phyloP scores from a whole-genome alignment of 2,329 filamentous ascomycete genomes.

The Penicillium sp. region DNA sequence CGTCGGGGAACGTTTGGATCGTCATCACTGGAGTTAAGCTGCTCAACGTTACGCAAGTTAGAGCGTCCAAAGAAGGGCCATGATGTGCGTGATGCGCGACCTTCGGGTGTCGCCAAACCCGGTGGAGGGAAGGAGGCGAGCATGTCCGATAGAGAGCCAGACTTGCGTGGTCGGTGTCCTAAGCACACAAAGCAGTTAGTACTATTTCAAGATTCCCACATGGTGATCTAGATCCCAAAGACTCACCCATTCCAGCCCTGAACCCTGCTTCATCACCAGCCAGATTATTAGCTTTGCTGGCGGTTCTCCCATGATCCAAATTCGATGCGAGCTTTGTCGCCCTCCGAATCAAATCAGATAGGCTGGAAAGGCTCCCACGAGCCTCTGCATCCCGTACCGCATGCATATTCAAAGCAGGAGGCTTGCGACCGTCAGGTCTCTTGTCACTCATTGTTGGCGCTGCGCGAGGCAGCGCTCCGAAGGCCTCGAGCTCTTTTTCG shows the following conservation, averaged over 20 bases:
- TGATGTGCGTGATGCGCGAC: conserved; percentile 32
- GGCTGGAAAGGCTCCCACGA: conserved; percentile 84
- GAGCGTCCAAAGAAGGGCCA: conserved; percentile 44
- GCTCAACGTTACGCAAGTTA: conserved; percentile 34
- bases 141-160: conserved; percentile 62
- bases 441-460: conserved; percentile 43
- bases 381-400: conserved; percentile 78
- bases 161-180: conserved; percentile 39
- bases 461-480: conserved; percentile 25
- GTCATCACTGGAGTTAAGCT: conserved; percentile 24
- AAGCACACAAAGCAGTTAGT: conserved; percentile 5
- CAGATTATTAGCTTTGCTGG: conserved; percentile 57
- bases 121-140: conserved; percentile 65
- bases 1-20: conserved; percentile 43
- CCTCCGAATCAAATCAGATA: conserved; percentile 85
- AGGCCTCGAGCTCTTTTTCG: conserved; percentile 26
- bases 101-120: conserved; percentile 50
- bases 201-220: background rate
- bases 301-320: conserved; percentile 76
- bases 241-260: conserved; percentile 30
- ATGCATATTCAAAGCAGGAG: conserved; percentile 77
- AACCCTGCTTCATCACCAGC: conserved; percentile 33
- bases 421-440: conserved; percentile 46
- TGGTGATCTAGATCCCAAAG: background rate
- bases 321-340: conserved; percentile 84